Evolutionary conservation across 768 basidiomycete genomes (phyloP), one percentile per base, ranked within the genome.

Genomic region (Leccinum longicurvipes): DNA sequence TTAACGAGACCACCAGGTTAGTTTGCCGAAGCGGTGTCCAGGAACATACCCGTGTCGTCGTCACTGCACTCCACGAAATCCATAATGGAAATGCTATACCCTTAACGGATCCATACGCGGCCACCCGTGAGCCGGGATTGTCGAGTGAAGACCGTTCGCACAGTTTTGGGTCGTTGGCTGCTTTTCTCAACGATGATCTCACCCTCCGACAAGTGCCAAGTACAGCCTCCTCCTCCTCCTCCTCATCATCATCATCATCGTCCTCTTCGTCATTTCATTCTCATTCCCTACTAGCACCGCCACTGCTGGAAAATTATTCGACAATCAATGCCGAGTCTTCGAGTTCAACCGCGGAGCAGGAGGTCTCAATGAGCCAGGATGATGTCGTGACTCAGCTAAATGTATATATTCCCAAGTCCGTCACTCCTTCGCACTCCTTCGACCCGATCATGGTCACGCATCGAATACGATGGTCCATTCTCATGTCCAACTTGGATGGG

Each of bases 401-500:
- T 47, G 72, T 92, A 21, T 72, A 75, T 4, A 73, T 93, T 11
- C 91, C 91, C 0, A 62, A 74, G 5, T 79, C 76, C 7, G 70
- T 79, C 11, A 86, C 87, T 6, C 89, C 93, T 0, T 84, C 87
- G 0, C 91, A 93, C 58, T 54, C 75, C 6, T 76, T 90, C 29
- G 87, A 90, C 56, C 94, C 94, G 0, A 84, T 95, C 53, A 73
- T 74, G 19, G 77, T 93, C 21, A 77, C 78, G 2, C 92, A 98
- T 72, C 86, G 89, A 48, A 80, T 98, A 62, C 81, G 87, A 36
- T 91, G 90, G 90, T 81, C 70, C 15, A 87, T 92, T 58, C 75
- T 85, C 51, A 87, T 95, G 65, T 79, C 78, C 59, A 98, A 98
- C 67, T 78, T 79, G 7, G 96, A 98, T 67, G 94, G 94, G 0